Base-by-base conservation (phyloP, 257 asterid species). In the Solanum dulcamara region DNA sequence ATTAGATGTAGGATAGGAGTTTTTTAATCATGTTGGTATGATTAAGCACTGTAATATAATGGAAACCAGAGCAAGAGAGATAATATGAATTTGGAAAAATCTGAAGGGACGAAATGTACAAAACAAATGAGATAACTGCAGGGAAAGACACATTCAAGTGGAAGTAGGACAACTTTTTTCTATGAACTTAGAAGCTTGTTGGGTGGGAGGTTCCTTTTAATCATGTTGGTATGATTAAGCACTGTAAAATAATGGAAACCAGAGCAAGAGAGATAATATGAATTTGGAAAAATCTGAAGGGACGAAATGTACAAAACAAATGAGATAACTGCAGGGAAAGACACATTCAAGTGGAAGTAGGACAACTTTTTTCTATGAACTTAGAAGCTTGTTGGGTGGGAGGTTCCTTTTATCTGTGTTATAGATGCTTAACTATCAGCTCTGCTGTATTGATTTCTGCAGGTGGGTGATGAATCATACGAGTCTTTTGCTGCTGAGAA, bases 381-480 rank as follows among this genome's bases (percentile, higher is more conserved):
- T 28, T 77, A 46, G 42, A 77, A 15, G 83, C 62, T 15, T 17
- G 83, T 44, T 46, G 11, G 24, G 42, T 46, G 11, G 24, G 42
- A 46, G 26, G 83, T 9, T 28, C 62, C 28, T 77, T 10, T 4
- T 46, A 5, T 77, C 60, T 10, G 82, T 46, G 82, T 15, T 46
- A 77, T 46, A 26, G 40, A 28, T 46, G 24, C 62, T 77, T 46
- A n/a, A 77, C 28, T 28, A 44, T 46, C 42, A 46, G 83, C 0
- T 28, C 62, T 77, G 18, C 28, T 46, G 3, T 46, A 22, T 38
- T 70, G 33, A 20, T 77, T 10, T 70, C 55, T 84, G 87, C 92
- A 96, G 99, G 97, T 90, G 74, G 99, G 99, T 85, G 99, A 96
- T 88, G 97, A 93, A 87, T 96, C 99, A 10, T 95, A 93, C 3